phyloP scores from a whole-genome alignment of 2,329 filamentous ascomycete species.

The Colletotrichum sidae region DNA sequence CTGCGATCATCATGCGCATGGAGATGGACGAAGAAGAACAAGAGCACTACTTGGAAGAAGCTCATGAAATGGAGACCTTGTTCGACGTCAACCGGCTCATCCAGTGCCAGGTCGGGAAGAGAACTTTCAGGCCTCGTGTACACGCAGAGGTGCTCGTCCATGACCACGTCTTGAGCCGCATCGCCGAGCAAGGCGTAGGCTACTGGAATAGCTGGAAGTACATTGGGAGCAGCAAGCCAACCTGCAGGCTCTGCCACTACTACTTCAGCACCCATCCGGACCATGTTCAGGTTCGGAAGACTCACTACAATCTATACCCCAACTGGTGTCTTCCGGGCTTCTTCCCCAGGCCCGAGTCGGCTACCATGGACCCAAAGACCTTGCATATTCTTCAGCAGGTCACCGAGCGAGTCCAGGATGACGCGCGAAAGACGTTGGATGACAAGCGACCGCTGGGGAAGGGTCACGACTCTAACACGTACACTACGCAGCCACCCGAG shows the following conservation, averaged over 20 bases:
- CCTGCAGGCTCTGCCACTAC: conserved; percentile 51
- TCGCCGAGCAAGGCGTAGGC: no score
- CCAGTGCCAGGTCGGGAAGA: conserved; percentile 21
- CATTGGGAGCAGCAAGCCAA: conserved; percentile 55
- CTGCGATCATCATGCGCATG: conserved; percentile 41
- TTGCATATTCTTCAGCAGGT: conserved; percentile 43
- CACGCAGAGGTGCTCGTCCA: conserved; percentile 51
- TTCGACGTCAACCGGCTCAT: conserved; percentile 43
- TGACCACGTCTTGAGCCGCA: conserved; percentile 36
- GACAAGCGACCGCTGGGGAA: conserved; percentile 44
- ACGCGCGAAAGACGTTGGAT: conserved; percentile 43
- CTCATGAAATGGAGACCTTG: conserved; percentile 38
- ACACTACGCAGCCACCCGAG: conserved; percentile 21
- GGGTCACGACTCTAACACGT: conserved; percentile 48
- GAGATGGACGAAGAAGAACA: conserved; percentile 8
- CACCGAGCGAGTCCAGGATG: conserved; percentile 42
- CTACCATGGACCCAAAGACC: conserved; percentile 19
- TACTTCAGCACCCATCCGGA: conserved; percentile 47
- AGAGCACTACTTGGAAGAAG: conserved; percentile 26
- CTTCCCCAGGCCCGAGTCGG: conserved; percentile 22
- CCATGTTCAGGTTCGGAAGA: conserved; percentile 41
- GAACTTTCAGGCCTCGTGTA: conserved; percentile 44
- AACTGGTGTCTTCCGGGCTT: conserved; percentile 53
- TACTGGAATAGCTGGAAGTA: conserved; percentile 50
- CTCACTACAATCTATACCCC: conserved; percentile 52